phyloP scores from a whole-genome alignment of 768 basidiomycete genomes.

The Rickenella mellea region DNA sequence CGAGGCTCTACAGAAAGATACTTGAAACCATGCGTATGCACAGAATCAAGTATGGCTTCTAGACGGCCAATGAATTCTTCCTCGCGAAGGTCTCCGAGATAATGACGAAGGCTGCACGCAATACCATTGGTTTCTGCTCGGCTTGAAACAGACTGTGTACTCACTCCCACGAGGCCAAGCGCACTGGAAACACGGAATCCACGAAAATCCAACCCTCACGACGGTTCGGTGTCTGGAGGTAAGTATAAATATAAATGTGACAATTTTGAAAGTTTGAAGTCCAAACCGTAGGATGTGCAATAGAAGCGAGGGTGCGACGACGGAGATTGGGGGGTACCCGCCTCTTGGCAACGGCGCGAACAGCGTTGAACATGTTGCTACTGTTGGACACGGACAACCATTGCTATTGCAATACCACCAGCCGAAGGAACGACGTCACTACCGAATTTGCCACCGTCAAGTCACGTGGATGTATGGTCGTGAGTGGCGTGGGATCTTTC shows the following conservation, averaged over 20 bases:
- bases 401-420: too few relatives aligned
- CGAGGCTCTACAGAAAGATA: slow-evolving; percentile 57
- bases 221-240: slow-evolving; percentile 14
- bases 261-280: neutral
- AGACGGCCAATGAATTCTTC: slow-evolving; percentile 47
- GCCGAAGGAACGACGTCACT: too few relatives aligned
- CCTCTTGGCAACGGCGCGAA: too few relatives aligned
- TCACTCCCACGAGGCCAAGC: slow-evolving; percentile 65
- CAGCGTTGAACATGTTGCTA: too few relatives aligned
- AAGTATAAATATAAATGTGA: neutral
- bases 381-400: too few relatives aligned
- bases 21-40: slow-evolving; percentile 48
- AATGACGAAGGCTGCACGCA: slow-evolving; percentile 52
- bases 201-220: slow-evolving; percentile 61
- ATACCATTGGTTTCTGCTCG: neutral
- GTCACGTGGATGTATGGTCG: too few relatives aligned
- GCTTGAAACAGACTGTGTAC: slow-evolving; percentile 17
- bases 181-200: slow-evolving; percentile 72
- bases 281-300: too few relatives aligned
- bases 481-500: too few relatives aligned
- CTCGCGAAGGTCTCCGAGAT: slow-evolving; percentile 50
- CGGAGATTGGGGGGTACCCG: too few relatives aligned
- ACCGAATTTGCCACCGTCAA: too few relatives aligned
- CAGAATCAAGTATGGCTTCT: slow-evolving; percentile 34
- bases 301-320: too few relatives aligned